These are phyloP conservation scores for Phytophthora sp. DNA, from an alignment of 352 stramenopile species.

Conservation along the genomic window DNA sequence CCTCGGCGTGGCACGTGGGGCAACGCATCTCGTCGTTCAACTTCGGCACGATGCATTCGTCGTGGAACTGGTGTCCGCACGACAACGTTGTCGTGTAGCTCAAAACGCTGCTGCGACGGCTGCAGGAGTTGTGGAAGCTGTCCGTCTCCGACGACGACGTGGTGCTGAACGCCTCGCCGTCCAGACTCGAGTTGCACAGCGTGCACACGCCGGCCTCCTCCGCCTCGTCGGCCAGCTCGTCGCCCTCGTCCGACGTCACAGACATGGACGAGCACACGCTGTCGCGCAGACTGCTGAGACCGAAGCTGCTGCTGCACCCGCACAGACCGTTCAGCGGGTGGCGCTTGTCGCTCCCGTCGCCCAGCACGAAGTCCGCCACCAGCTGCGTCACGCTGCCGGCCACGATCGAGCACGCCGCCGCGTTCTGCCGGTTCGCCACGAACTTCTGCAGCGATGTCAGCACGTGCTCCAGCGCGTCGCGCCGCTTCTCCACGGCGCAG, in stretches of 20 bases:
- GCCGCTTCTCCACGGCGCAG: no score
- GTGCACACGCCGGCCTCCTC: slow-evolving; percentile 16
- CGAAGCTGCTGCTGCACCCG: slow-evolving; percentile 1
- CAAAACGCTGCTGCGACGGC: slow-evolving; percentile 13
- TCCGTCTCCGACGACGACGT: neutral
- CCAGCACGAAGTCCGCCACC: no score
- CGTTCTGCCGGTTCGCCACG: no score
- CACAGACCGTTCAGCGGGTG: slow-evolving; percentile 27
- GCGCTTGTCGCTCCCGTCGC: slow-evolving; percentile 27
- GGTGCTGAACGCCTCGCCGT: slow-evolving; percentile 7
- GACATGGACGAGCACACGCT: slow-evolving; percentile 4
- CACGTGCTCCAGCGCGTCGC: no score
- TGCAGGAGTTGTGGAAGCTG: slow-evolving; percentile 6
- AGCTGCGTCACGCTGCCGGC: no score
- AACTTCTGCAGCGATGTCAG: no score
- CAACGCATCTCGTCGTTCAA: no score
- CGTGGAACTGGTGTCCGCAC: slow-evolving; percentile 61
- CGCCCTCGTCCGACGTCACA: slow-evolving; percentile 18
- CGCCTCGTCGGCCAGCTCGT: slow-evolving; percentile 8
- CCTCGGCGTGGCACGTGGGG: no score
- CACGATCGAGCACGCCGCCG: no score
- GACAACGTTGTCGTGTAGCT: slow-evolving; percentile 48
- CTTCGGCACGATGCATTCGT: no score
- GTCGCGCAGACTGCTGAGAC: slow-evolving; percentile 3
- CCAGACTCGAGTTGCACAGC: slow-evolving; percentile 17